Evolutionary conservation across 2,329 filamentous ascomycete genomes (phyloP).

Genomic region (Cordyceps militaris): DNA sequence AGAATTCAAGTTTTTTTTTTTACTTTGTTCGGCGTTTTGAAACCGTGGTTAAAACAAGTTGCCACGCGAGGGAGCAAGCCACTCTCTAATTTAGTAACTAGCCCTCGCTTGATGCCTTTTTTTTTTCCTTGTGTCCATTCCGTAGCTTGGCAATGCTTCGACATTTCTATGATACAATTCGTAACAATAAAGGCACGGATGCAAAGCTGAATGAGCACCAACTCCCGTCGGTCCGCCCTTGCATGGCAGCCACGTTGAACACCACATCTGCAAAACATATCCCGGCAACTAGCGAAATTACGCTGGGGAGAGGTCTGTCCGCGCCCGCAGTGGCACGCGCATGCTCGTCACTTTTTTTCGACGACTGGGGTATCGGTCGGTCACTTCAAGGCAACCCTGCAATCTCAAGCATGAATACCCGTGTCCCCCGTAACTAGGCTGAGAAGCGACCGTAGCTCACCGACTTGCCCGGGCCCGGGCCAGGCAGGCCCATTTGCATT

Average conservation of each 20-base stretch:
- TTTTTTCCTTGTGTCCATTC: neutral
- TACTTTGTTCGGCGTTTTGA: neutral
- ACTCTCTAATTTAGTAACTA: neutral
- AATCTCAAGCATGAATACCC: neutral
- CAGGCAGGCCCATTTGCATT: neutral
- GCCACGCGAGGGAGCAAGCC: conserved; percentile 2
- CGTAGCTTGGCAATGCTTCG: neutral
- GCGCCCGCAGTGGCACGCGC: neutral
- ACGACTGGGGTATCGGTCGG: neutral
- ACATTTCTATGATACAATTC: neutral
- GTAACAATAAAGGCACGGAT: too few relatives aligned
- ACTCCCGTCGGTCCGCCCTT: neutral
- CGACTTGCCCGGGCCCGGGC: neutral
- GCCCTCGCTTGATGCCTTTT: neutral
- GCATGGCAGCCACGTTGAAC: neutral
- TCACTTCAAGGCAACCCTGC: neutral
- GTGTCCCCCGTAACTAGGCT: too few relatives aligned
- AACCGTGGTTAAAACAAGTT: neutral
- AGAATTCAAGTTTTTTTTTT: neutral
- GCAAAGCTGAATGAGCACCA: neutral
- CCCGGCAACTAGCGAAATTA: too few relatives aligned
- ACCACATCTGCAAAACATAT: too few relatives aligned
- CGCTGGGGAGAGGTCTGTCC: neutral
- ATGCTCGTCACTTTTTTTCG: too few relatives aligned
- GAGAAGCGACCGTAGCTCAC: neutral